Percentiles rank a stretch among this genome's conserved stretches.
Evolutionary conservation across 495 filamentous ascomycete genomes (phyloP).

Genomic region (Diplogelasinospora grovesii): DNA sequence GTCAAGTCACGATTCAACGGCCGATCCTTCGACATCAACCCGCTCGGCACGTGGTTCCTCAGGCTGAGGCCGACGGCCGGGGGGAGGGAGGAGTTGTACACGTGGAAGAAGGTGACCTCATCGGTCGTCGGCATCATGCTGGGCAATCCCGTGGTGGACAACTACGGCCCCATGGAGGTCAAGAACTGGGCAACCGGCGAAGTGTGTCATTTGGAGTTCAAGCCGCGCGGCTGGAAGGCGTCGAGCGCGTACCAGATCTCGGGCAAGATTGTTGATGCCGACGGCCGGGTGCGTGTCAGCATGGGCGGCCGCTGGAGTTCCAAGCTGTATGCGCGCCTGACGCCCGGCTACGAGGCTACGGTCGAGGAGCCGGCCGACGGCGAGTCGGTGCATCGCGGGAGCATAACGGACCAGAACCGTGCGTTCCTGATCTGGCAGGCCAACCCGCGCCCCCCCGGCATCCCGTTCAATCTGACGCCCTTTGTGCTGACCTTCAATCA

Average conservation of each 20-base stretch:
- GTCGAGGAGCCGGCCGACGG: constrained; percentile 49
- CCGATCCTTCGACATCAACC: constrained; percentile 94
- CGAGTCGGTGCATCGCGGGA: constrained; percentile 29
- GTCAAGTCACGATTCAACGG: constrained; percentile 97
- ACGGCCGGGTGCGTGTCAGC: constrained; percentile 72
- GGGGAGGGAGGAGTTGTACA: constrained; percentile 80
- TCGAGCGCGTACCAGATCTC: constrained; percentile 79
- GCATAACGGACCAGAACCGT: constrained; percentile 50
- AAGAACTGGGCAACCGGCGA: constrained; percentile 96
- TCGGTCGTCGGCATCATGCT: constrained; percentile 98
- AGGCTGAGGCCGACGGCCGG: constrained; percentile 72
- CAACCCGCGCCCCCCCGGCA: constrained; percentile 68
- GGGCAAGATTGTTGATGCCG: constrained; percentile 71
- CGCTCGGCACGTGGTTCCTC: constrained; percentile 94
- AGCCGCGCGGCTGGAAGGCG: constrained; percentile 89
- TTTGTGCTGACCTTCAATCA: constrained; percentile 94
- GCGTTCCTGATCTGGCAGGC: constrained; percentile 92
- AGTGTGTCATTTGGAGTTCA: constrained; percentile 86
- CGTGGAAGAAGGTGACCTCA: constrained; percentile 98
- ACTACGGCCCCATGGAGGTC: constrained; percentile 95
- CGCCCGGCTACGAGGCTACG: constrained; percentile 77
- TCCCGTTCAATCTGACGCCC: constrained; percentile 95
- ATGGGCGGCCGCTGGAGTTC: constrained; percentile 96
- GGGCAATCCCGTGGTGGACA: constrained; percentile 93
- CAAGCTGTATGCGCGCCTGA: constrained; percentile 88